Percentiles rank a stretch among this genome's conserved stretches.
Evolutionary conservation across 2,329 filamentous ascomycete species (phyloP).

Genomic region (Curvularia verruculosa): DNA sequence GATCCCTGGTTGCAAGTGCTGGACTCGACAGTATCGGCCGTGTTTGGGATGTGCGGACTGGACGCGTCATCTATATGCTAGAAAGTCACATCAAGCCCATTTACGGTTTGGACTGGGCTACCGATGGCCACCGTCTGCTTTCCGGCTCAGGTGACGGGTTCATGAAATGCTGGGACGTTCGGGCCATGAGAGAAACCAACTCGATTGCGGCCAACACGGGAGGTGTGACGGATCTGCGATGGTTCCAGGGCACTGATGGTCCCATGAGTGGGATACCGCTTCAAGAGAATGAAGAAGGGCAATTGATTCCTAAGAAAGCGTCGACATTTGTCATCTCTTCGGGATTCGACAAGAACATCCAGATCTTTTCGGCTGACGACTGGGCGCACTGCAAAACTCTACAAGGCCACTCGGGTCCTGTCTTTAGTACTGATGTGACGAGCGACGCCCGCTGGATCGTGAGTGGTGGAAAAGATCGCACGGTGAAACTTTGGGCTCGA

Average conservation of each 20-base stretch:
- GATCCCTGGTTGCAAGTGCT: slow-evolving; percentile 87
- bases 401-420: slow-evolving; percentile 88
- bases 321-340: slow-evolving; percentile 90
- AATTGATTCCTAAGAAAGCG: slow-evolving; percentile 73
- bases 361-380: slow-evolving; percentile 94
- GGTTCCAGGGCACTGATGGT: slow-evolving; percentile 88
- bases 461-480: slow-evolving; percentile 91
- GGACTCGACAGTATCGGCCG: slow-evolving; percentile 93
- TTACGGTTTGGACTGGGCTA: slow-evolving; percentile 89
- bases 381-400: slow-evolving; percentile 89
- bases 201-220: slow-evolving; percentile 90
- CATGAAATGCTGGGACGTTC: slow-evolving; percentile 97
- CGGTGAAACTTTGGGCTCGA: slow-evolving; percentile 93
- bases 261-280: slow-evolving; percentile 67
- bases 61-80: slow-evolving; percentile 92
- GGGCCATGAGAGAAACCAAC: slow-evolving; percentile 82
- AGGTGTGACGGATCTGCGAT: slow-evolving; percentile 88
- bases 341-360: slow-evolving; percentile 94
- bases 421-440: slow-evolving; percentile 88
- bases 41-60: slow-evolving; percentile 93
- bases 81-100: slow-evolving; percentile 94
- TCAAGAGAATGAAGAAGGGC: slow-evolving; percentile 69
- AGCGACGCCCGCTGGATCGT: slow-evolving; percentile 89
- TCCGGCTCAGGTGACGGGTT: slow-evolving; percentile 92
- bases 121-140: slow-evolving; percentile 90